These are phyloP conservation scores for Penicillium sp. DNA, from an alignment of 2,329 filamentous ascomycete genomes.

Conservation along the genomic window DNA sequence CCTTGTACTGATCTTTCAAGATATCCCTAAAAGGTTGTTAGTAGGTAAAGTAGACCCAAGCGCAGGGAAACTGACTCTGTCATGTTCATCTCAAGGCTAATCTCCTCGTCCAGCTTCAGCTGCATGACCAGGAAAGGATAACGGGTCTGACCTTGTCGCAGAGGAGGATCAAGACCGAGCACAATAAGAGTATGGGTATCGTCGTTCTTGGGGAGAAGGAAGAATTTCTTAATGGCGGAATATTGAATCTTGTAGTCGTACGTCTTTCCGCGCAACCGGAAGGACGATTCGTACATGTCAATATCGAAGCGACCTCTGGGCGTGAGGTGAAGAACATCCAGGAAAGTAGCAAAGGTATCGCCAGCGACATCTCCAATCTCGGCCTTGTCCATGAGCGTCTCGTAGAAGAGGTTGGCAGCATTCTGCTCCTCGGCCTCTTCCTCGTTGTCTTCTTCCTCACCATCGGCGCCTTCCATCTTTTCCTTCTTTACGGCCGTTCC, in stretches of 20 bases:
- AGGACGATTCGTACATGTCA: constrained; percentile 97
- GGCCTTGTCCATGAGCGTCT: constrained; percentile 94
- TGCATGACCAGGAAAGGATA: constrained; percentile 99
- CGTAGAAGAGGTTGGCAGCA: constrained; percentile 93
- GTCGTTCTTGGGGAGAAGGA: constrained; percentile 96
- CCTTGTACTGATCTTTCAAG: constrained; percentile 76
- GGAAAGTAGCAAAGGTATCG: constrained; percentile 93
- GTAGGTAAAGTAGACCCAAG: neutral
- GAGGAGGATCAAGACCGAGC: constrained; percentile 83
- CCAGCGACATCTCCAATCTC: constrained; percentile 99
- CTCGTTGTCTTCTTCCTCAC: constrained; percentile 62
- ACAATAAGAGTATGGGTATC: constrained; percentile 92
- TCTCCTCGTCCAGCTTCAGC: constrained; percentile 94
- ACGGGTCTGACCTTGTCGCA: constrained; percentile 91
- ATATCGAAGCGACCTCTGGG: constrained; percentile 98
- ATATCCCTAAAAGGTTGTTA: constrained; percentile 48
- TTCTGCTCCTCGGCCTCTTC: constrained; percentile 76
- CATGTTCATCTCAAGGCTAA: constrained; percentile 92
- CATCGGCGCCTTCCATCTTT: constrained; percentile 54
- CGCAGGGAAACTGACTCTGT: constrained; percentile 50
- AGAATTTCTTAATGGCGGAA: constrained; percentile 95
- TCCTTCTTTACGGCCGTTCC: constrained; percentile 68
- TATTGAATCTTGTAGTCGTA: constrained; percentile 99
- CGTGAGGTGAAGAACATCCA: constrained; percentile 92
- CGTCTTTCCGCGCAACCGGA: constrained; percentile 93